These are phyloP conservation scores for Pseudodiploospora longispora DNA, from an alignment of 2,329 filamentous ascomycete genomes.

Conservation along the genomic window DNA sequence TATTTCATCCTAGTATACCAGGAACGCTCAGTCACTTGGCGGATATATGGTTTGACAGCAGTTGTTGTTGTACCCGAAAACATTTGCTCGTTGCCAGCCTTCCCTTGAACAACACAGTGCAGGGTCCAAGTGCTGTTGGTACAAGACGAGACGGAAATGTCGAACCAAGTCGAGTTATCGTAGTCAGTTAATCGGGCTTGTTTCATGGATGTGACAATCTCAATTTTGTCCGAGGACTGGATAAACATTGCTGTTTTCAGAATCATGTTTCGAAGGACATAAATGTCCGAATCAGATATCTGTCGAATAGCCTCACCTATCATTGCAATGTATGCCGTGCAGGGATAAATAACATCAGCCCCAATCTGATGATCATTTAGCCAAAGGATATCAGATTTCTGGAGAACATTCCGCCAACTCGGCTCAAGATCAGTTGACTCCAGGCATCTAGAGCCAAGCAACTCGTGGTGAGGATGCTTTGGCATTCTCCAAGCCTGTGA, in stretches of 20 bases:
- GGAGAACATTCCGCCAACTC: too few relatives aligned
- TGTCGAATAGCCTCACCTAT: too few relatives aligned
- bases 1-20: slow-evolving; percentile 4
- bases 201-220: slow-evolving; percentile 9
- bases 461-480: too few relatives aligned
- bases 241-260: slow-evolving; percentile 9
- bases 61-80: too few relatives aligned
- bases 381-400: too few relatives aligned
- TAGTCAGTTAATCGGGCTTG: slow-evolving; percentile 5
- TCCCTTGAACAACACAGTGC: slow-evolving; percentile 6
- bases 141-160: slow-evolving; percentile 8
- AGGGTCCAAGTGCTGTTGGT: slow-evolving; percentile 7
- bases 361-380: too few relatives aligned
- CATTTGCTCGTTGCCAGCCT: neutral
- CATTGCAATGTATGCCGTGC: too few relatives aligned
- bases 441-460: too few relatives aligned
- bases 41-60: too few relatives aligned
- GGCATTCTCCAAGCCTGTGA: too few relatives aligned
- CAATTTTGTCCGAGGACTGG: slow-evolving; percentile 4
- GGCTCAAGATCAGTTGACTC: too few relatives aligned
- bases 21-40: neutral
- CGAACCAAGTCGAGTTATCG: slow-evolving; percentile 11
- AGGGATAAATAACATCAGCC: too few relatives aligned
- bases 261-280: slow-evolving; percentile 6
- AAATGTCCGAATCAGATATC: neutral